These are phyloP conservation scores for Microdochium paspali DNA, from an alignment of 2,329 filamentous ascomycete genomes.

Conservation along the genomic window DNA sequence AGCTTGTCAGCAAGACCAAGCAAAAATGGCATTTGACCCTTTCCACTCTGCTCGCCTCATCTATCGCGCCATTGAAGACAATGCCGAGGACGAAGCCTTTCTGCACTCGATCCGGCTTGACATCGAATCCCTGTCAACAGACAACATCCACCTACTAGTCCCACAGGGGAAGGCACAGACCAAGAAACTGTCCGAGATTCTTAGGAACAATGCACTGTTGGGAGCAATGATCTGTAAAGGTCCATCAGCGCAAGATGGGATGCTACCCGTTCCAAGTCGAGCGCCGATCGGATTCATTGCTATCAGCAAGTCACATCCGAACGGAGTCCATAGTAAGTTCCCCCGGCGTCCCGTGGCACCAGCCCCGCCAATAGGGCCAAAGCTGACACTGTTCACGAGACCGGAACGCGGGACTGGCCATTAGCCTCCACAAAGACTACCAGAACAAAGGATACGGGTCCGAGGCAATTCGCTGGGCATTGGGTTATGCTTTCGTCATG, in stretches of 20 bases:
- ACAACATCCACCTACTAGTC: constrained; percentile 16
- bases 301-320: not conserved
- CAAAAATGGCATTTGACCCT: constrained; percentile 11
- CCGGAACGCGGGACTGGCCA: not conserved
- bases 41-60: constrained; percentile 26
- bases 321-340: not conserved
- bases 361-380: constrained; percentile 3
- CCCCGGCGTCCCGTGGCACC: constrained; percentile 23
- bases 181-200: constrained; percentile 15
- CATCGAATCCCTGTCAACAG: constrained; percentile 14
- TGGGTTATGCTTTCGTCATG: constrained; percentile 26
- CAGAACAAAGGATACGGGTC: constrained; percentile 28
- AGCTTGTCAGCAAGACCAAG: too few species aligned
- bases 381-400: constrained; percentile 13
- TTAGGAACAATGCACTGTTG: constrained; percentile 19
- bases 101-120: constrained; percentile 19
- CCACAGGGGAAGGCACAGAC: constrained; percentile 17
- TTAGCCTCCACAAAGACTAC: constrained; percentile 16
- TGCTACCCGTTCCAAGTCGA: constrained; percentile 1
- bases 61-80: constrained; percentile 24
- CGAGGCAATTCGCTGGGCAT: constrained; percentile 27
- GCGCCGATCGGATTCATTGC: not conserved
- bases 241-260: not conserved
- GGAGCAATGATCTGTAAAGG: constrained; percentile 25
- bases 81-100: constrained; percentile 18